Evolutionary conservation across 768 basidiomycete genomes (phyloP).

Genomic region (Suillus americanus): DNA sequence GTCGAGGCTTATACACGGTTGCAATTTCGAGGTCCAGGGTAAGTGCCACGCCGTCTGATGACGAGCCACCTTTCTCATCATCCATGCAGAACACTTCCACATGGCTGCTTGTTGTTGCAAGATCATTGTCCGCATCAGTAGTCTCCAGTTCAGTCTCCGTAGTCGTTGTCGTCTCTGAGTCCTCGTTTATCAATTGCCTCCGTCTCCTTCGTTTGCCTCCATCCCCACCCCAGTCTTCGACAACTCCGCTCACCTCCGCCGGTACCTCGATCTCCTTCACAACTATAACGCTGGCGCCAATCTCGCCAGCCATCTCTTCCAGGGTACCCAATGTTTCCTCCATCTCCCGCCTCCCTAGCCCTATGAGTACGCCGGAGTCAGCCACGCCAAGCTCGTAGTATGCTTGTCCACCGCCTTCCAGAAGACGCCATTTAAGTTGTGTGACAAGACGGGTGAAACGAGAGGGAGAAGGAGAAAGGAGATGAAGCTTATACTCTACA

Average conservation of each 20-base stretch:
- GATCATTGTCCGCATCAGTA: conserved; percentile 37
- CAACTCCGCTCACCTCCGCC: conserved; percentile 41
- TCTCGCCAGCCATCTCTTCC: conserved; percentile 91
- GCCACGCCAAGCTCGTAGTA: conserved; percentile 84
- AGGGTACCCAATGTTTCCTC: conserved; percentile 83
- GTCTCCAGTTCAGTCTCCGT: conserved; percentile 39
- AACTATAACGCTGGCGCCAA: conserved; percentile 89
- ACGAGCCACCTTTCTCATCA: conserved; percentile 35
- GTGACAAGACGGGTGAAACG: conserved; percentile 87
- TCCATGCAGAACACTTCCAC: conserved; percentile 48
- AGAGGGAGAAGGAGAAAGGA: conserved; percentile 71
- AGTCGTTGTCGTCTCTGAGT: conserved; percentile 32
- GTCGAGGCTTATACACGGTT: conserved; percentile 73
- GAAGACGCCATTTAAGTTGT: conserved; percentile 92
- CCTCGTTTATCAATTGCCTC: conserved; percentile 27
- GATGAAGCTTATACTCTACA: conserved; percentile 93
- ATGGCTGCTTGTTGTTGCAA: conserved; percentile 20
- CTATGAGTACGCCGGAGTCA: conserved; percentile 86
- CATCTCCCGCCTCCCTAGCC: conserved; percentile 70
- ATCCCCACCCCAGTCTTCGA: conserved; percentile 37
- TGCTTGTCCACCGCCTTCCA: conserved; percentile 81
- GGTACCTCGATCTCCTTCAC: conserved; percentile 87
- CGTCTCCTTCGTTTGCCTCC: conserved; percentile 27
- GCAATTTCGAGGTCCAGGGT: conserved; percentile 64
- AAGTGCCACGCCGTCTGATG: conserved; percentile 32